A percentile compares a stretch with the other conserved stretches of the same genome.
These are phyloP conservation scores for Histomonas meleagridis DNA, from an alignment of 208 protist species.

Conservation along the genomic window DNA sequence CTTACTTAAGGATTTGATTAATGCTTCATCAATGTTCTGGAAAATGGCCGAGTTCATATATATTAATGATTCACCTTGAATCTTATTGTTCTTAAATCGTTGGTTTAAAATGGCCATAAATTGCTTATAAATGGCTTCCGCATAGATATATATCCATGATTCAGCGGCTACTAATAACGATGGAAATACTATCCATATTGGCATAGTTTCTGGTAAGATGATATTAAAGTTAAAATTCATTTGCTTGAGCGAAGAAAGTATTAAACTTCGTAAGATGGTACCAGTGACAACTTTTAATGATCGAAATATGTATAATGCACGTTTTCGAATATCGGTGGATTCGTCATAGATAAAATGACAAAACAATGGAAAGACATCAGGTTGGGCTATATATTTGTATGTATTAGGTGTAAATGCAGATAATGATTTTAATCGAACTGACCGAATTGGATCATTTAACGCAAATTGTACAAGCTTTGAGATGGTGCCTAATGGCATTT, in stretches of 20 bases:
- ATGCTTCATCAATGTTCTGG: not conserved
- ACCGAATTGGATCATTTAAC: not conserved
- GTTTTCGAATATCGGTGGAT: not conserved
- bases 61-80: not conserved
- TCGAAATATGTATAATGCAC: not conserved
- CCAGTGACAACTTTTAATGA: not conserved
- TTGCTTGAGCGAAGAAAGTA: not conserved
- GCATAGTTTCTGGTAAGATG: not conserved
- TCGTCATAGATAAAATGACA: not conserved
- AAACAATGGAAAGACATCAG: not conserved
- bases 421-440: not conserved
- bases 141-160: not conserved
- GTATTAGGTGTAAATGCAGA: not conserved
- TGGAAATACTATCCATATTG: not conserved
- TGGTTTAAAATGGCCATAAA: not conserved
- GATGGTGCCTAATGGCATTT: not conserved
- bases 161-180: not conserved
- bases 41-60: conserved; percentile 11
- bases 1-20: conserved; percentile 5
- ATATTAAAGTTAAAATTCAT: not conserved
- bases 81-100: not conserved
- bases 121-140: not conserved
- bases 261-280: not conserved
- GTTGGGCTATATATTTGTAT: not conserved
- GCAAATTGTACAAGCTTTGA: not conserved